Conservation (phyloP, 2,329 filamentous ascomycete species). For the Akanthomyces muscarius region DNA sequence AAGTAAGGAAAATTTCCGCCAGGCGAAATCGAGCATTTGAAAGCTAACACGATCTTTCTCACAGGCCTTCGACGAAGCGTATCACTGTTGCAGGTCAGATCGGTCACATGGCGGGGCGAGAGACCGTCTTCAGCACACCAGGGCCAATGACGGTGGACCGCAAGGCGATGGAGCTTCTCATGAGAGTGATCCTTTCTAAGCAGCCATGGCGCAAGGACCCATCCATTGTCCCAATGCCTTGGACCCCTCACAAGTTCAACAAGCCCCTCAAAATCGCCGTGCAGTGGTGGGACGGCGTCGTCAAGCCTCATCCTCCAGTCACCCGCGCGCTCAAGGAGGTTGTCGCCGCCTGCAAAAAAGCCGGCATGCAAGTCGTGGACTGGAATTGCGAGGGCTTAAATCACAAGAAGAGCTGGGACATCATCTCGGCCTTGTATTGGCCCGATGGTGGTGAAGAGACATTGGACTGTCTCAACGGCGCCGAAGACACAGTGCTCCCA, state of each 20-base stretch:
- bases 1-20: constrained; percentile 22
- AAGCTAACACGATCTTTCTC: not conserved
- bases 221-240: constrained; percentile 30
- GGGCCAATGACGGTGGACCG: constrained; percentile 35
- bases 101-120: constrained; percentile 31
- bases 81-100: constrained; percentile 27
- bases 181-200: constrained; percentile 29
- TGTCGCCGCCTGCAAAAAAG: constrained; percentile 43
- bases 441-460: constrained; percentile 56
- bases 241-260: constrained; percentile 31
- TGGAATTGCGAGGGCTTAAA: constrained; percentile 47
- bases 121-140: constrained; percentile 31
- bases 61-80: constrained; percentile 31
- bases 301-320: constrained; percentile 57
- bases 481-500: constrained; percentile 55
- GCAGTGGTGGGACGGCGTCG: constrained; percentile 55
- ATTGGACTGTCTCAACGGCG: constrained; percentile 43
- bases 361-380: constrained; percentile 53
- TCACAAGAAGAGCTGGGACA: constrained; percentile 48
- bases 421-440: constrained; percentile 48
- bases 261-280: constrained; percentile 57
- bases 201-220: constrained; percentile 35
- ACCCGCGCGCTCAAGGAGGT: constrained; percentile 52
- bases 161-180: constrained; percentile 33
- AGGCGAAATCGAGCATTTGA: not conserved